Evolutionary conservation across 1,284 basidiomycete species (phyloP), one percentile per base, ranked within the genome.

Genomic region (Sporisorium iseilematis-ciliati): DNA sequence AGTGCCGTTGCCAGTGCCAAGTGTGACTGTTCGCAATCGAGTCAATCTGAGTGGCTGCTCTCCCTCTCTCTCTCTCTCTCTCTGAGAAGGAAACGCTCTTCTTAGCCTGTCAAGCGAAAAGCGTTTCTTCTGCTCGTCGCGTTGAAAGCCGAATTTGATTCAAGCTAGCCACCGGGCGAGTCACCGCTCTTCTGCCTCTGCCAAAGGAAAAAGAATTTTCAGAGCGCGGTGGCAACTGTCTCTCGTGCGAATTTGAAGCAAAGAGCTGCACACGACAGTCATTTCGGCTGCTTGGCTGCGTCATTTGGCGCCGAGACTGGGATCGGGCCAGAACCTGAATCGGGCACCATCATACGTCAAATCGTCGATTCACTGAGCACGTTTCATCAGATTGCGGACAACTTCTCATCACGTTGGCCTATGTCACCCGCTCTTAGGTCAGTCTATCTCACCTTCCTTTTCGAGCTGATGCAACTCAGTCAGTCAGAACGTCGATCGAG

Each of bases 1-100:
- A 16, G 35, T 16, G 11, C 35, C 35, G 14, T 14, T 3, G 33
- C 33, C 8, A 35, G 12, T 38, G 14, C 12, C 35, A 11, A 12
- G 31, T 33, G 31, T 33, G 31, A 38, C 35, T 38, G 35, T 38
- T 11, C 35, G 29, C 31, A 50, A 33, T 20, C 49, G 33, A 52
- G 20, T 52, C 50, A 52, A 48, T 43, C 41, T 55, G 42, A 56
- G n/a, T 56, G 42, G 54, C 29, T 33, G 48, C n/a, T n/a, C n/a
- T n/a, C n/a, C n/a, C n/a, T n/a, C n/a, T n/a, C n/a, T n/a, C n/a
- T n/a, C n/a, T n/a, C n/a, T 18, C 45, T 48, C 14, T 29, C 29
- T 16, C 29, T 49, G 16, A 49, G 26, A 23, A 45, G 21, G 21
- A 45, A 45, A 20, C 16, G 43, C 43, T 45, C 20, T 45, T 2